These are phyloP conservation scores for Penicillium psychrofluorescens DNA, from an alignment of 495 filamentous ascomycete species.

Conservation along the genomic window DNA sequence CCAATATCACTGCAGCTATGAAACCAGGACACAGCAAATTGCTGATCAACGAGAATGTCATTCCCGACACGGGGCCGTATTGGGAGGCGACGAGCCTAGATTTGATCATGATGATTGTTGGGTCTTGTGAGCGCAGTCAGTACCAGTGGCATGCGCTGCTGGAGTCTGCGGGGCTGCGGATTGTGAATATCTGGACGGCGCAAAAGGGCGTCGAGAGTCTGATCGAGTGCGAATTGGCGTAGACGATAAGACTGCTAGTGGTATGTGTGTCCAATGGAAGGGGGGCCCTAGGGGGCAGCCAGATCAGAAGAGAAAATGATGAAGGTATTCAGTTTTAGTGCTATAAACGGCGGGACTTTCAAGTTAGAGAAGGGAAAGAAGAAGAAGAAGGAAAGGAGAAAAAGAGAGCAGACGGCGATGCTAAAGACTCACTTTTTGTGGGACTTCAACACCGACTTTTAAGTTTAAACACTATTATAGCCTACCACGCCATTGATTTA, in stretches of 20 bases:
- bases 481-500: too few relatives aligned
- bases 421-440: too few relatives aligned
- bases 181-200: slow-evolving; percentile 19
- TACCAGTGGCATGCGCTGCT: slow-evolving; percentile 14
- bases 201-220: slow-evolving; percentile 20
- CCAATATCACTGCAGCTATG: slow-evolving; percentile 27
- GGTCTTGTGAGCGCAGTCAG: slow-evolving; percentile 14
- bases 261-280: too few relatives aligned
- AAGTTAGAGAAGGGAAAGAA: too few relatives aligned
- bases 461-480: too few relatives aligned
- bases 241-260: not conserved
- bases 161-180: slow-evolving; percentile 16
- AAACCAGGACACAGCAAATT: slow-evolving; percentile 25
- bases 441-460: too few relatives aligned
- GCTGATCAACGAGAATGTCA: slow-evolving; percentile 30
- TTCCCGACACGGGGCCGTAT: slow-evolving; percentile 12
- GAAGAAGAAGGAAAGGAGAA: too few relatives aligned
- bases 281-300: too few relatives aligned
- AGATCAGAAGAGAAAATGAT: too few relatives aligned
- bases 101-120: slow-evolving; percentile 18
- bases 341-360: too few relatives aligned
- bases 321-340: too few relatives aligned
- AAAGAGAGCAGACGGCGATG: too few relatives aligned
- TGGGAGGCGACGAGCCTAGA: slow-evolving; percentile 20
- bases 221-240: slow-evolving; percentile 23